Conservation (phyloP, 805 yeast genomes). For the Ascoidea rubescens region DNA sequence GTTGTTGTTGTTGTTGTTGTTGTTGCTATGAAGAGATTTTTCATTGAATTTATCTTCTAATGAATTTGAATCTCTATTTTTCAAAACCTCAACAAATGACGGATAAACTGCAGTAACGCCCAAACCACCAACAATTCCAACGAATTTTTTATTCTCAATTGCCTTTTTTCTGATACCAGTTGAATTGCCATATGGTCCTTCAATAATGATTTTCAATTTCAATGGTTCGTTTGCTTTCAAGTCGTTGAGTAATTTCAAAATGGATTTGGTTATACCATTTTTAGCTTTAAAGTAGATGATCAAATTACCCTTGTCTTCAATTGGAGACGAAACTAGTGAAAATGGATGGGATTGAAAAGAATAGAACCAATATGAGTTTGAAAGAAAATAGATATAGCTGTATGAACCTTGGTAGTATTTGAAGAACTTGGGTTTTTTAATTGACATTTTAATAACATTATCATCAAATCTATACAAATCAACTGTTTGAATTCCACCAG, state of each 20-base stretch:
- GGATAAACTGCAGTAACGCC: neutral
- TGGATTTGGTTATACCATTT: neutral
- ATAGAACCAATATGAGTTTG: neutral
- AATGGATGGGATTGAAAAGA: neutral
- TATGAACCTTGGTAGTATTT: neutral
- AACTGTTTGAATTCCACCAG: slow-evolving; percentile 28
- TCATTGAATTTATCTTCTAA: neutral
- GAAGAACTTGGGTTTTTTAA: neutral
- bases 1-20: too few relatives aligned
- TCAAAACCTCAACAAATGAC: neutral
- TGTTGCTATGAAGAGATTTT: neutral
- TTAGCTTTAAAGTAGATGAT: neutral
- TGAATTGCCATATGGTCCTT: neutral
- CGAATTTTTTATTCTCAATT: too few relatives aligned
- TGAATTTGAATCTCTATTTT: too few relatives aligned
- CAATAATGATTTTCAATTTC: neutral
- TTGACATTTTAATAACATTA: neutral
- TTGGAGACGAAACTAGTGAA: neutral
- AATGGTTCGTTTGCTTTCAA: neutral
- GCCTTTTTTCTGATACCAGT: neutral
- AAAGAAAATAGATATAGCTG: too few relatives aligned
- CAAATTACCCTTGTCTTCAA: too few relatives aligned
- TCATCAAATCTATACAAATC: neutral
- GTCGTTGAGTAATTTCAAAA: too few relatives aligned
- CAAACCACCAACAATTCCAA: neutral